Conservation (phyloP, 2,329 filamentous ascomycete genomes). For the Aureobasidium sp. region DNA sequence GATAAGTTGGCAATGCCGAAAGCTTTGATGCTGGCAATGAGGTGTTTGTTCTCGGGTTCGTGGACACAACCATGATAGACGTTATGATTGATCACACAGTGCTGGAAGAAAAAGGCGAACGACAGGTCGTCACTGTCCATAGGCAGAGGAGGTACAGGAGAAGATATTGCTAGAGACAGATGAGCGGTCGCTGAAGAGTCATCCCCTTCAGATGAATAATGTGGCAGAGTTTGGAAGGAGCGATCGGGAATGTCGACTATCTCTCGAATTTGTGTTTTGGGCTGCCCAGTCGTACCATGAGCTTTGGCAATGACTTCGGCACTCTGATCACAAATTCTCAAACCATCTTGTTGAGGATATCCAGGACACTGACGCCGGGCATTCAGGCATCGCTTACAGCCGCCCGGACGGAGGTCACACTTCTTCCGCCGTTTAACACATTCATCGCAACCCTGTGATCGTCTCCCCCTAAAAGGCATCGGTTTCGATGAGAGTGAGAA, state of each 20-base stretch:
- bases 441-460: background rate
- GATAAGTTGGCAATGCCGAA: conserved; percentile 2
- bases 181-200: background rate
- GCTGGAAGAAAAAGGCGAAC: conserved; percentile 1
- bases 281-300: background rate
- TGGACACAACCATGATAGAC: background rate
- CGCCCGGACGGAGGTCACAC: background rate
- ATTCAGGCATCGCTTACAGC: background rate
- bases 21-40: conserved; percentile 2
- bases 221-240: too few relatives aligned
- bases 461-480: conserved; percentile 6
- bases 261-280: background rate
- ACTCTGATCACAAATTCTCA: conserved; percentile 3
- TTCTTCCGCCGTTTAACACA: conserved; percentile 7
- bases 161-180: background rate
- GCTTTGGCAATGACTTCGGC: background rate
- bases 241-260: background rate
- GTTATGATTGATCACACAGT: background rate
- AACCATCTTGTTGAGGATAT: background rate
- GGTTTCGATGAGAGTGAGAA: background rate
- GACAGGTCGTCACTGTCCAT: background rate
- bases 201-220: background rate
- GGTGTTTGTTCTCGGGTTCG: background rate
- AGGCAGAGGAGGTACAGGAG: background rate
- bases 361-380: conserved; percentile 1